Conservation (phyloP, 345 rosid genomes). For the Capsella bursapastoris region DNA sequence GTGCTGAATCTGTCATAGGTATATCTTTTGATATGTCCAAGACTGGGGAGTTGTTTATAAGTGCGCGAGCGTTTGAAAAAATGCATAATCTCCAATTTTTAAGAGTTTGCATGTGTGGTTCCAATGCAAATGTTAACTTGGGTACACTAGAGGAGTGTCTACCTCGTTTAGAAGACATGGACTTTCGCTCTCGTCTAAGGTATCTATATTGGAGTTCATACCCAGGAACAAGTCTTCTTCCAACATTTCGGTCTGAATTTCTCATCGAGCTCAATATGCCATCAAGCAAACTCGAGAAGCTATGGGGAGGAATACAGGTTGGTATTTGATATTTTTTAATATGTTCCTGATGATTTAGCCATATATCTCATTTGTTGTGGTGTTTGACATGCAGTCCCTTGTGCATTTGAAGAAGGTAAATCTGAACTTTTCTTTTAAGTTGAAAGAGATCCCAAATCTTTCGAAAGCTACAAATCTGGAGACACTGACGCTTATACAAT, state of each 20-base stretch:
- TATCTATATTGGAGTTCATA: constrained; percentile 26
- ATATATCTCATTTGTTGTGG: constrained; percentile 11
- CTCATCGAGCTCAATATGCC: constrained; percentile 17
- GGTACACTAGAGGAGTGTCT: background rate
- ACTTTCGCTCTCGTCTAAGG: constrained; percentile 5
- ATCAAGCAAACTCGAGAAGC: constrained; percentile 12
- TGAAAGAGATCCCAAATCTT: constrained; percentile 6
- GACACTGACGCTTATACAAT: constrained; percentile 6
- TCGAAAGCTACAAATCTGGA: constrained; percentile 8
- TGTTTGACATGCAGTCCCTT: constrained; percentile 19
- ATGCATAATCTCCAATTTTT: background rate
- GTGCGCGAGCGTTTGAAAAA: background rate
- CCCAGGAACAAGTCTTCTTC: constrained; percentile 28
- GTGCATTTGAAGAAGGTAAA: constrained; percentile 23
- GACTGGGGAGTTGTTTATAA: background rate
- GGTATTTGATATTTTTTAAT: background rate
- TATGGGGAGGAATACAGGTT: constrained; percentile 9
- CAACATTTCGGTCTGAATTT: background rate
- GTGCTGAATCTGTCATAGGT: constrained; percentile 11
- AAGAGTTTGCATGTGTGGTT: constrained; percentile 16
- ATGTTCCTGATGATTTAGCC: background rate
- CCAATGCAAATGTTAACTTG: background rate
- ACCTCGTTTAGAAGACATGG: background rate
- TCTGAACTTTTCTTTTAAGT: background rate
- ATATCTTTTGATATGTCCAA: background rate